phyloP scores from a whole-genome alignment of 768 basidiomycete genomes.

The Mycena floridula region DNA sequence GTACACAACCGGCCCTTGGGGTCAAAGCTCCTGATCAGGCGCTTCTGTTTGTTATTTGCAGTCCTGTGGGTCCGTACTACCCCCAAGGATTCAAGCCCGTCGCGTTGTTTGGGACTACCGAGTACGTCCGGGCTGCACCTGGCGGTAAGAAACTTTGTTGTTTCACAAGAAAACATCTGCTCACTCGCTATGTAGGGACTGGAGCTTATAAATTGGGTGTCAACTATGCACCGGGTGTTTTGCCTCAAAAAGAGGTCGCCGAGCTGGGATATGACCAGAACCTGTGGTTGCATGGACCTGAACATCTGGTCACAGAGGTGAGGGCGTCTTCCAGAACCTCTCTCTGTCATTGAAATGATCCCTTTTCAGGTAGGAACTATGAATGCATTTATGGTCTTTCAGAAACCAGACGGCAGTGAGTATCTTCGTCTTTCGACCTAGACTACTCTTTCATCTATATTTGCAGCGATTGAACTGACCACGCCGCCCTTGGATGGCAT shows the following conservation, averaged over 20 bases:
- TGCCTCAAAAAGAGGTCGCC: constrained; percentile 77
- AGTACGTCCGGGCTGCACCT: constrained; percentile 78
- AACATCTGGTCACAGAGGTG: constrained; percentile 49
- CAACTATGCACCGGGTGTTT: constrained; percentile 84
- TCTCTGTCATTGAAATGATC: neutral
- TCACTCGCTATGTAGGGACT: constrained; percentile 42
- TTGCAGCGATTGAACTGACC: constrained; percentile 67
- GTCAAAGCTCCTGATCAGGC: constrained; percentile 77
- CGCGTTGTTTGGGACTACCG: constrained; percentile 78
- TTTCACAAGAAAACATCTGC: constrained; percentile 1
- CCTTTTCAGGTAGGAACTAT: constrained; percentile 70
- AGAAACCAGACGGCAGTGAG: constrained; percentile 59
- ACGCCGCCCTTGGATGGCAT: constrained; percentile 89
- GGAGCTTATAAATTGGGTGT: constrained; percentile 85
- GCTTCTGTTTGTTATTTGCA: constrained; percentile 78
- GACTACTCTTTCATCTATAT: neutral
- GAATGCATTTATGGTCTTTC: constrained; percentile 86
- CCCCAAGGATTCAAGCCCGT: constrained; percentile 87
- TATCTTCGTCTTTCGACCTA: constrained; percentile 2
- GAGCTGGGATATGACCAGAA: constrained; percentile 80
- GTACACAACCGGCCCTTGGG: constrained; percentile 63
- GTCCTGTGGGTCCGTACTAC: constrained; percentile 83
- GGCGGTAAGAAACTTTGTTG: constrained; percentile 58
- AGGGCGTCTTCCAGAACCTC: neutral
- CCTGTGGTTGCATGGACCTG: constrained; percentile 81